Evolutionary conservation across 768 basidiomycete genomes (phyloP).

Genomic region (Podaxis rugospora): DNA sequence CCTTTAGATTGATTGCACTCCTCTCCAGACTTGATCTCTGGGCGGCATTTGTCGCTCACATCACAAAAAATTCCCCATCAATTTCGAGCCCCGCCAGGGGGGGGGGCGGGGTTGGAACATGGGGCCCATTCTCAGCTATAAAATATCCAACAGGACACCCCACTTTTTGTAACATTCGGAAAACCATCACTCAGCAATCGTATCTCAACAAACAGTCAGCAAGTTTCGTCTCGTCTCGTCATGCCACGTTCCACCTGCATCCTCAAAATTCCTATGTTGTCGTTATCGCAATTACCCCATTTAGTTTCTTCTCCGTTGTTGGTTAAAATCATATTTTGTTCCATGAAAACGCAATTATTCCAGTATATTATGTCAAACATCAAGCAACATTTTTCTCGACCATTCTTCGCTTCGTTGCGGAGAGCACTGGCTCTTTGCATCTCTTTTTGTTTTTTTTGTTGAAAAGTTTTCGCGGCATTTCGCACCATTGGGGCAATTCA

Average conservation of each 20-base stretch:
- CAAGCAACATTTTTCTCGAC: not conserved
- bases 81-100: not conserved
- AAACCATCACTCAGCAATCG: slow-evolving; percentile 11
- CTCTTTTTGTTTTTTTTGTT: no score
- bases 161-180: slow-evolving; percentile 6
- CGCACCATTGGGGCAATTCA: not conserved
- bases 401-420: not conserved
- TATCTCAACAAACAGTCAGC: not conserved
- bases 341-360: slow-evolving; percentile 8
- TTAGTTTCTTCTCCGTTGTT: not conserved
- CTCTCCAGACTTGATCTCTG: not conserved
- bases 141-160: slow-evolving; percentile 5
- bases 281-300: slow-evolving; percentile 8
- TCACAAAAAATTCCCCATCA: not conserved
- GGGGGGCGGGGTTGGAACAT: not conserved
- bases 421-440: not conserved
- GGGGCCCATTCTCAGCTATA: not conserved
- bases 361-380: slow-evolving; percentile 4
- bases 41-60: not conserved
- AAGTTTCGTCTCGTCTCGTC: not conserved
- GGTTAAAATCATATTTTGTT: not conserved
- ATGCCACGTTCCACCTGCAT: not conserved
- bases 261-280: slow-evolving; percentile 5
- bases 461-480: not conserved
- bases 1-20: not conserved